Conservation (phyloP, 306 rosid species). For the Rosa lucieae region DNA sequence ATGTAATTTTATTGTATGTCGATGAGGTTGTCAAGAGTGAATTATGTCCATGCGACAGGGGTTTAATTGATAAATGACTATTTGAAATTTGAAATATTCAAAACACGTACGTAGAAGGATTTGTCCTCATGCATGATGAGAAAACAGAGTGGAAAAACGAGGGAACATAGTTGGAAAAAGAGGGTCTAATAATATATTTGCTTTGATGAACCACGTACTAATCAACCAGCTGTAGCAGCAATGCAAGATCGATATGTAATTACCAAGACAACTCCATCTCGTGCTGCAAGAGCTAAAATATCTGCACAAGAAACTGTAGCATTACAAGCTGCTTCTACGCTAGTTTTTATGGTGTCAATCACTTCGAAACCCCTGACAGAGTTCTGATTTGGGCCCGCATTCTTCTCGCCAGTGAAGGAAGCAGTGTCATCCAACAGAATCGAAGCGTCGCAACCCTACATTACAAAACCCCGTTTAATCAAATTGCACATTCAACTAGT, state of each 20-base stretch:
- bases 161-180: neutral
- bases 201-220: neutral
- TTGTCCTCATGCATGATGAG: constrained; percentile 4
- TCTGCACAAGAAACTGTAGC: constrained; percentile 81
- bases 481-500: neutral
- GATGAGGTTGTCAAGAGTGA: neutral
- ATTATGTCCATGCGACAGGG: neutral
- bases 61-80: neutral
- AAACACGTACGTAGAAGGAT: constrained; percentile 3
- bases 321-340: constrained; percentile 68
- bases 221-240: neutral
- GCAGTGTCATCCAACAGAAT: constrained; percentile 62
- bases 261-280: constrained; percentile 66
- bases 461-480: neutral
- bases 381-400: constrained; percentile 54
- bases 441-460: constrained; percentile 80
- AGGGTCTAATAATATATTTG: neutral
- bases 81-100: neutral
- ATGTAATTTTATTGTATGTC: neutral
- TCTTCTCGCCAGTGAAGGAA: constrained; percentile 67
- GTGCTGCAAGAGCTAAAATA: constrained; percentile 71
- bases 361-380: constrained; percentile 71
- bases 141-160: neutral
- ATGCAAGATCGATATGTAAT: neutral
- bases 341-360: constrained; percentile 63